phyloP scores from a whole-genome alignment of 352 stramenopile genomes.

The Phytopythium kandeliae region DNA sequence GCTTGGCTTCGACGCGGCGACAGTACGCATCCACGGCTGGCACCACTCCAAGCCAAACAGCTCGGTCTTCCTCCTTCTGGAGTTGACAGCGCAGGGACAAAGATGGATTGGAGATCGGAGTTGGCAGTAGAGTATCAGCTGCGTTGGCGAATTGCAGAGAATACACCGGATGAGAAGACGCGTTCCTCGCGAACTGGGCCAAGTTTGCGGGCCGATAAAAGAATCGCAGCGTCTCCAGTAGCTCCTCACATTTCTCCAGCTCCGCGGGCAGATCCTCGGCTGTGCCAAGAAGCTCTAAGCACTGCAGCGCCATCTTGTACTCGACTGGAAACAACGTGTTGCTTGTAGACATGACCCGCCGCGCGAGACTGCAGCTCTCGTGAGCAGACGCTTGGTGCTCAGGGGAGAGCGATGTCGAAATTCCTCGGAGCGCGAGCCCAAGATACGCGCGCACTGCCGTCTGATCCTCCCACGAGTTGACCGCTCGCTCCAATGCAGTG shows the following conservation, averaged over 20 bases:
- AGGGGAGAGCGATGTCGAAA: slow-evolving; percentile 14
- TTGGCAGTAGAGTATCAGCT: slow-evolving; percentile 2
- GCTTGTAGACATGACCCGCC: slow-evolving; percentile 25
- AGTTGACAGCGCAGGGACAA: slow-evolving; percentile 21
- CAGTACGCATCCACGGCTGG: slow-evolving; percentile 38
- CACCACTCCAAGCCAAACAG: slow-evolving; percentile 32
- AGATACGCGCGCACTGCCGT: slow-evolving; percentile 32
- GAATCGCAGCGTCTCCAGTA: slow-evolving; percentile 48
- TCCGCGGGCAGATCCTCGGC: slow-evolving; percentile 20
- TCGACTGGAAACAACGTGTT: slow-evolving; percentile 56
- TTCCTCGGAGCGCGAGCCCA: slow-evolving; percentile 29
- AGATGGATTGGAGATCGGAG: neutral
- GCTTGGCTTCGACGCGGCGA: slow-evolving; percentile 28
- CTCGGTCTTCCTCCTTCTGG: slow-evolving; percentile 22
- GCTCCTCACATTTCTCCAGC: slow-evolving; percentile 23
- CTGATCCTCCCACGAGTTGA: slow-evolving; percentile 34
- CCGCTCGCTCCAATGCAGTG: slow-evolving; percentile 29
- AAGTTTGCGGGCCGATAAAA: slow-evolving; percentile 66
- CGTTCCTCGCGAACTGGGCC: slow-evolving; percentile 40
- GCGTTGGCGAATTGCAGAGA: slow-evolving; percentile 38
- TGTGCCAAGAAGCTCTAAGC: slow-evolving; percentile 29
- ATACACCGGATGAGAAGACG: slow-evolving; percentile 49
- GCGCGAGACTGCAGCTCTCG: slow-evolving; percentile 25
- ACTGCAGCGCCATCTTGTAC: slow-evolving; percentile 46
- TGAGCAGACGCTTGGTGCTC: slow-evolving; percentile 14